These are phyloP conservation scores for Clarireedia monteithiana DNA, from an alignment of 2,329 filamentous ascomycete genomes.

Conservation along the genomic window DNA sequence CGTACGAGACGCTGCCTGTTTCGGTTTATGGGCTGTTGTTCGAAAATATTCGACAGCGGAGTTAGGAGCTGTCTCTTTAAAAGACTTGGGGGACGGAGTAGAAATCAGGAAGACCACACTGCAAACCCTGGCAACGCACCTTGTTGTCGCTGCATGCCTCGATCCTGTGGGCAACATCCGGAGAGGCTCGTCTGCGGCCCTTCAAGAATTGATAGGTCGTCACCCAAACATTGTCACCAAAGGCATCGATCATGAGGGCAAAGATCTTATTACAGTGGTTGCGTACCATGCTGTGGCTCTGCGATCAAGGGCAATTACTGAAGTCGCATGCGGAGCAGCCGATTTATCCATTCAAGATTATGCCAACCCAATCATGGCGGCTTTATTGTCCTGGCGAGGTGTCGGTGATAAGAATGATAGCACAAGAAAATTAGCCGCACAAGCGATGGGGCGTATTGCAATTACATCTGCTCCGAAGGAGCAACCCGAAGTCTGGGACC, in stretches of 20 bases:
- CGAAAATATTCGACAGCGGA: slow-evolving; percentile 79
- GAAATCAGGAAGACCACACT: slow-evolving; percentile 39
- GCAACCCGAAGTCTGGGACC: not conserved
- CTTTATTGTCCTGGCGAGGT: slow-evolving; percentile 65
- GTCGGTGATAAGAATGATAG: slow-evolving; percentile 70
- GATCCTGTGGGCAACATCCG: slow-evolving; percentile 92
- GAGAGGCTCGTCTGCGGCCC: slow-evolving; percentile 81
- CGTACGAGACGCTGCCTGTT: slow-evolving; percentile 90
- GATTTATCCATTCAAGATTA: slow-evolving; percentile 41
- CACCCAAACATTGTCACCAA: slow-evolving; percentile 78
- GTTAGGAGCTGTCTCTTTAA: slow-evolving; percentile 50
- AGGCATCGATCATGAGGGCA: slow-evolving; percentile 51
- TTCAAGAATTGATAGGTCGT: slow-evolving; percentile 89
- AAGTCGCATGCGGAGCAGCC: slow-evolving; percentile 65
- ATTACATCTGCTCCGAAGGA: not conserved
- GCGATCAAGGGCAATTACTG: slow-evolving; percentile 70
- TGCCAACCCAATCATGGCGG: slow-evolving; percentile 48
- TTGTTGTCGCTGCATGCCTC: slow-evolving; percentile 74
- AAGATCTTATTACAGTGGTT: slow-evolving; percentile 68
- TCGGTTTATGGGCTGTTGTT: slow-evolving; percentile 89
- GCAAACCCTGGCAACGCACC: slow-evolving; percentile 71
- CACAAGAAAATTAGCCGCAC: slow-evolving; percentile 65
- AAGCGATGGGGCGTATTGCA: slow-evolving; percentile 41
- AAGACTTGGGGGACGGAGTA: slow-evolving; percentile 1
- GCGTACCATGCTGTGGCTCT: slow-evolving; percentile 92